A percentile compares a stretch with the other conserved stretches of the same genome.
Conservation (phyloP, 2,329 filamentous ascomycete species). For the Neobulgaria alba region DNA sequence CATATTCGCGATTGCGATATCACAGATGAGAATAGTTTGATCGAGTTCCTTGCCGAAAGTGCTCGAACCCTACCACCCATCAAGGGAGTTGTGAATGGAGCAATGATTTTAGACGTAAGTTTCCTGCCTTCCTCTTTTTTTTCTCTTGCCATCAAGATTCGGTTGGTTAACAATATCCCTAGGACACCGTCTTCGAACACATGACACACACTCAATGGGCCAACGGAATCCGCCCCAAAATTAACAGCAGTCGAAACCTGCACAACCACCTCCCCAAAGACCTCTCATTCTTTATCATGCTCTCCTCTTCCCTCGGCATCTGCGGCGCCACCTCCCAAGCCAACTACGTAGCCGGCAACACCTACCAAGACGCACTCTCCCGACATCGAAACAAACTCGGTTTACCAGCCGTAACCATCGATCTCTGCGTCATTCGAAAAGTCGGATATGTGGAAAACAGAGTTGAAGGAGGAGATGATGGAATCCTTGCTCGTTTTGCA, state of each 20-base stretch:
- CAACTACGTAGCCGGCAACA: constrained; percentile 22
- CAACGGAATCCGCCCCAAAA: constrained; percentile 29
- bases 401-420: constrained; percentile 8
- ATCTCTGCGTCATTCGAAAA: constrained; percentile 8
- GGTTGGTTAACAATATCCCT: no score
- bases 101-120: constrained; percentile 22
- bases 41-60: constrained; percentile 9
- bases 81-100: constrained; percentile 21
- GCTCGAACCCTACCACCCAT: constrained; percentile 13
- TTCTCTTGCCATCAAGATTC: not conserved
- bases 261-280: constrained; percentile 8
- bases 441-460: constrained; percentile 4
- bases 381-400: constrained; percentile 6
- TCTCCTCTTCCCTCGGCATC: constrained; percentile 9
- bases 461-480: not conserved
- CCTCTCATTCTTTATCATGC: constrained; percentile 33
- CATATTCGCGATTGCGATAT: constrained; percentile 17
- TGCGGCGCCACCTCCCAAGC: constrained; percentile 9
- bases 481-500: no score
- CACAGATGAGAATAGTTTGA: constrained; percentile 7
- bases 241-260: constrained; percentile 11
- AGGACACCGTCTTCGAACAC: constrained; percentile 9
- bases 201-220: constrained; percentile 32
- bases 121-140: no score
- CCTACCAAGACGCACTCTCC: constrained; percentile 17